Percentiles rank a stretch among this genome's conserved stretches.
Conservation (phyloP, 306 rosid genomes). For the Prosopis cineraria region DNA sequence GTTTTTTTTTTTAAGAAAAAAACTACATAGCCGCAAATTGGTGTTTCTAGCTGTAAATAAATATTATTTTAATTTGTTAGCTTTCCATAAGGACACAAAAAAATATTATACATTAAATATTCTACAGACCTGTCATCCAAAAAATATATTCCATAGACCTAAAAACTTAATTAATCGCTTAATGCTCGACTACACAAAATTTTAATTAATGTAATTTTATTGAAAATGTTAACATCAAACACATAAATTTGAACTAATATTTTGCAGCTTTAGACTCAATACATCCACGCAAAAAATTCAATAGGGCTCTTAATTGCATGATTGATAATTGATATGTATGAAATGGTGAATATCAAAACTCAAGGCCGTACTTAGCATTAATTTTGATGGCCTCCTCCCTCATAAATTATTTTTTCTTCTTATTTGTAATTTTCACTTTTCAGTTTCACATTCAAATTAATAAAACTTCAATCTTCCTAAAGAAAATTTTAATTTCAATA, state of each 20-base stretch:
- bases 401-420: background rate
- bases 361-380: background rate
- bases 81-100: background rate
- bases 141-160: no score
- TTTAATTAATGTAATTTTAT: background rate
- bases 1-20: no score
- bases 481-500: background rate
- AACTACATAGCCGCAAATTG: background rate
- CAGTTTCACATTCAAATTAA: no score
- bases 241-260: background rate
- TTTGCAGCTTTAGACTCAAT: background rate
- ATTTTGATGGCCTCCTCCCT: background rate
- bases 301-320: background rate
- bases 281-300: no score
- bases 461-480: no score
- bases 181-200: background rate
- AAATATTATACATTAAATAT: background rate
- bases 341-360: no score
- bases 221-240: background rate
- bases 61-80: background rate
- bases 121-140: no score
- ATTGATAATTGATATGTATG: background rate
- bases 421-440: no score
- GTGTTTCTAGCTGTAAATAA: background rate
- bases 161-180: background rate